Evolutionary conservation across 2,329 filamentous ascomycete species (phyloP), one percentile per base, ranked within the genome.

Genomic region (Penicillium sp.): DNA sequence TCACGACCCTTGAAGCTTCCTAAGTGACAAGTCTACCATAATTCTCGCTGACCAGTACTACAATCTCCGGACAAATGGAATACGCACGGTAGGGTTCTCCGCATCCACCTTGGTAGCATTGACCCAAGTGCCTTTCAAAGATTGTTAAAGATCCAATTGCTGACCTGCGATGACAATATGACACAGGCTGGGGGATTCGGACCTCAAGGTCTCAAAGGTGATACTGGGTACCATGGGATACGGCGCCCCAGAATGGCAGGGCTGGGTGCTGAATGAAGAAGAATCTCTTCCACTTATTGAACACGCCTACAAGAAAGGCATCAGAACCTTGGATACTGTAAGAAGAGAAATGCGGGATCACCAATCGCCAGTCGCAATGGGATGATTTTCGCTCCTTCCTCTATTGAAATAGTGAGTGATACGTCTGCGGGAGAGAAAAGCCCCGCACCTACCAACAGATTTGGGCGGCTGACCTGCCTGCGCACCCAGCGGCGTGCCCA

Each of bases 261-360:
- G 46, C 7, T 70, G 66, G 67, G 41, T 57, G 1, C 51, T 65
- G 8, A 50, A 55, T 7, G 64, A 67, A 50, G 62, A 65, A 26
- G 55, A 68, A 27, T 60, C 67, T 11, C 59, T 69, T 8, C 64
- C 65, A 3, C 45, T 70, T 1, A 56, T 70, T 1, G 57, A 70
- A 40, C 55, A 67, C 33, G 62, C 60, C 43, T 70, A 67, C 56
- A 48, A 53, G 6, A 57, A 54, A 55, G 70, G 69, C 2, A 55
- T 66, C 41, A 66, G 59, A 29, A 65, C 65, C 40, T 64, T 46
- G 52, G 52, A 54, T 40, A 54, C 52, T 14, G 52, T 54, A 37
- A n/a, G 53, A 25, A 41, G 29, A 46, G 14, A 35, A 44, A 27
- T 37, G 20, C 29, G 9, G 14, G 14, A 14, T 31, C 29, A 15